Base-by-base conservation (phyloP, 2,329 filamentous ascomycete species). In the Diaporthe longicolla region DNA sequence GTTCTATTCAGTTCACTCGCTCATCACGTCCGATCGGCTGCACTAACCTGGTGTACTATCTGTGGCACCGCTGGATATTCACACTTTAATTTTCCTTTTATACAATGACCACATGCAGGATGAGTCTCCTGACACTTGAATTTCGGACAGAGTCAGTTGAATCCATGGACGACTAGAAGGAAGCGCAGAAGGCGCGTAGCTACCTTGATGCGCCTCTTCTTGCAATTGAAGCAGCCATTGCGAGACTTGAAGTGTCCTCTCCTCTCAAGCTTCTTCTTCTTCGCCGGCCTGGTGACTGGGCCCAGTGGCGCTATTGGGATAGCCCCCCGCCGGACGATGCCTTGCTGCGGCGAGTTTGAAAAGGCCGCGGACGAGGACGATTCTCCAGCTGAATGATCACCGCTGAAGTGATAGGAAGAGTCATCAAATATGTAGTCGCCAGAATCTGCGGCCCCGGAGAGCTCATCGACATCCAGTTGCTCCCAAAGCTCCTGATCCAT, bases 191-290 rank as follows among this genome's bases (percentile, higher is more conserved):
- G 10, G 5, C 29, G 1, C 7, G 11, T 58, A 70, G 76, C 29
- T 81, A 88, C 89, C 87, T 91, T 93, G 80, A 93, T 92, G 74
- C 91, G 88, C 54, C 91, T 84, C 72, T 88, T 85, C 81, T 93
- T 93, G 83, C 91, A 93, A 79, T 92, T 92, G 80, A 88, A 93
- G 81, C 91, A 93, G 11, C 91, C 91, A 21, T 88, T 85, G 32
- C 91, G 86, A 68, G 89, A 92, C 81, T 93, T 93, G 15, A 89
- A 92, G 76, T 93, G 91, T 0, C 91, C 90, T 75, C 90, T 87
- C 72, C 91, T 83, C 79, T 90, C 89, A 35, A 88, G 76, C 58
- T 85, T 83, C 76, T 84, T 84, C 77, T 81, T 85, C 8, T 55
- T 69, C 17, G 68, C 58, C 4, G 73, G 54, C 32, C 43, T 61